Conservation (phyloP, 176 grass and related monocot genomes). For the barley (Hordeum vulgare) region MorexV3_pseudomolecules_assembly NC_058519.1:658939537-658940036, state of each 20-base stretch:
- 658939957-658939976: not conserved
- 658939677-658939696: slow-evolving; percentile 39
- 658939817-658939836: slow-evolving; percentile 44
- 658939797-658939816: slow-evolving; percentile 49
- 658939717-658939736: slow-evolving; percentile 73
- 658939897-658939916: slow-evolving; percentile 57
- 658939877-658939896: slow-evolving; percentile 71
- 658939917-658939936: slow-evolving; percentile 51
- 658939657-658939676: slow-evolving; percentile 74
- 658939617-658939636: not conserved
- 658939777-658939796: slow-evolving; percentile 41
- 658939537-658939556: slow-evolving; percentile 18
- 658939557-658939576: not conserved
- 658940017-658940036: too few species aligned
- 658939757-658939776: slow-evolving; percentile 62
- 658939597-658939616: not conserved
- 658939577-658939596: not conserved
- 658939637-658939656: slow-evolving; percentile 38
- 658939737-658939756: slow-evolving; percentile 54
- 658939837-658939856: slow-evolving; percentile 29
- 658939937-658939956: slow-evolving; percentile 39
- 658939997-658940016: too few species aligned
- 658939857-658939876: slow-evolving; percentile 66
- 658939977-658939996: too few species aligned
- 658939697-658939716: slow-evolving; percentile 52